Percentiles rank a stretch among this genome's conserved stretches.
Evolutionary conservation across 2,329 filamentous ascomycete genomes (phyloP).

Genomic region (Thermothelomyces thermophilus): DNA sequence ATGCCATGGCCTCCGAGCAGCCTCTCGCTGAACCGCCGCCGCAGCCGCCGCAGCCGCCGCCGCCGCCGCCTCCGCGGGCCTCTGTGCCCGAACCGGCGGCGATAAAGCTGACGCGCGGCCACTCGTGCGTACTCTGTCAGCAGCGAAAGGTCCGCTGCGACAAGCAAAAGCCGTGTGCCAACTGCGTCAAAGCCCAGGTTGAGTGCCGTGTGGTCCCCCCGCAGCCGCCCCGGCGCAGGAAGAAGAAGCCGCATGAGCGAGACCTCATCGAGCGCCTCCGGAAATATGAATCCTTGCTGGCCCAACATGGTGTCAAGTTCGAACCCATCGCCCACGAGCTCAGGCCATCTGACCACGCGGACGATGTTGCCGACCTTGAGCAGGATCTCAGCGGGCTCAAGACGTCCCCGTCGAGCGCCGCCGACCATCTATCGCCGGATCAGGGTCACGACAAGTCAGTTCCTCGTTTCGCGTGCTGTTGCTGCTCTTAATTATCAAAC

Average conservation of each 20-base stretch:
- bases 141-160: conserved; percentile 71
- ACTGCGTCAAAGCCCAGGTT: conserved; percentile 56
- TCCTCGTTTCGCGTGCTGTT: conserved; percentile 5
- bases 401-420: conserved; percentile 43
- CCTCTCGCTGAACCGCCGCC: conserved; percentile 18
- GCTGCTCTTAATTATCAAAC: background rate
- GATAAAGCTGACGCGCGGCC: conserved; percentile 52
- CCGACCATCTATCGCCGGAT: conserved; percentile 31
- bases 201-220: conserved; percentile 56
- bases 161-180: conserved; percentile 63
- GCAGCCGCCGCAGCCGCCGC: conserved; percentile 27
- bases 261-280: conserved; percentile 63
- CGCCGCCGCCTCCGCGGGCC: conserved; percentile 28
- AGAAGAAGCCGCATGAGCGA: conserved; percentile 61
- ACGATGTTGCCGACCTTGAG: conserved; percentile 52
- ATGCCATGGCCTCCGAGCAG: conserved; percentile 21
- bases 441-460: conserved; percentile 27
- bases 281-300: conserved; percentile 60
- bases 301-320: conserved; percentile 61
- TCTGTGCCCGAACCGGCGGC: conserved; percentile 35
- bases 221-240: conserved; percentile 50
- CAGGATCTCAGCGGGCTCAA: conserved; percentile 49
- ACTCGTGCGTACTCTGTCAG: conserved; percentile 66
- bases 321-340: conserved; percentile 55
- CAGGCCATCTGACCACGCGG: conserved; percentile 36